phyloP scores from a whole-genome alignment of 257 asterid species.

The Nicotiana tomentosiformis region DNA sequence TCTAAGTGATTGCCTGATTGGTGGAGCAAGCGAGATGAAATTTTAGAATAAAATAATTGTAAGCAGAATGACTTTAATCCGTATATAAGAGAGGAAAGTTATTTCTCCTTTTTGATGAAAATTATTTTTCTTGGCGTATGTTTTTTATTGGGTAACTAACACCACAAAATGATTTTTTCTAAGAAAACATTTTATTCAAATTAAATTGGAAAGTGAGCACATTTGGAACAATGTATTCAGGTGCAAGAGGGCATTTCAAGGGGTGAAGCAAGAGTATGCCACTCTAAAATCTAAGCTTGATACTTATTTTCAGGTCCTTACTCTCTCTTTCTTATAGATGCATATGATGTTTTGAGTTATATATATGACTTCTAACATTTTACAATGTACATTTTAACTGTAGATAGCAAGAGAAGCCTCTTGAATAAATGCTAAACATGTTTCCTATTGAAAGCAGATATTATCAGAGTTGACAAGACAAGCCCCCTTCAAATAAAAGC shows the following conservation, averaged over 20 bases:
- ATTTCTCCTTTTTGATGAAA: too few species aligned
- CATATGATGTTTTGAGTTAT: background rate
- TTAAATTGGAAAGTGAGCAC: too few species aligned
- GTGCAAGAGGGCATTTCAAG: conserved; percentile 56
- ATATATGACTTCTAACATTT: background rate
- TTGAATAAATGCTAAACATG: background rate
- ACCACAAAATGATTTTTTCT: too few species aligned
- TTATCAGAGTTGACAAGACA: background rate
- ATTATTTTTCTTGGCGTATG: too few species aligned
- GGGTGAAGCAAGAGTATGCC: conserved; percentile 60
- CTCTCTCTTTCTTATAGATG: background rate
- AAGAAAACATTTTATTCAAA: too few species aligned
- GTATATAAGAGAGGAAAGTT: too few species aligned
- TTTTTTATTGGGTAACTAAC: too few species aligned
- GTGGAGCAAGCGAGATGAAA: too few species aligned
- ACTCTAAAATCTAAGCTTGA: conserved; percentile 56
- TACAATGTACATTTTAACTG: background rate
- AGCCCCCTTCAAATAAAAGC: background rate
- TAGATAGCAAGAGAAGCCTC: background rate
- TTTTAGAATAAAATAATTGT: too few species aligned
- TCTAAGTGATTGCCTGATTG: too few species aligned
- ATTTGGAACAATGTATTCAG: conserved; percentile 21
- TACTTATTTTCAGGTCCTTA: conserved; percentile 57
- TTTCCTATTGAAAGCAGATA: too few species aligned
- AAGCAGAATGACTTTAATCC: too few species aligned